Percentiles rank a stretch among this genome's conserved stretches.
Evolutionary conservation across 345 rosid species (phyloP).

Genomic region (Ceriops decandra): DNA sequence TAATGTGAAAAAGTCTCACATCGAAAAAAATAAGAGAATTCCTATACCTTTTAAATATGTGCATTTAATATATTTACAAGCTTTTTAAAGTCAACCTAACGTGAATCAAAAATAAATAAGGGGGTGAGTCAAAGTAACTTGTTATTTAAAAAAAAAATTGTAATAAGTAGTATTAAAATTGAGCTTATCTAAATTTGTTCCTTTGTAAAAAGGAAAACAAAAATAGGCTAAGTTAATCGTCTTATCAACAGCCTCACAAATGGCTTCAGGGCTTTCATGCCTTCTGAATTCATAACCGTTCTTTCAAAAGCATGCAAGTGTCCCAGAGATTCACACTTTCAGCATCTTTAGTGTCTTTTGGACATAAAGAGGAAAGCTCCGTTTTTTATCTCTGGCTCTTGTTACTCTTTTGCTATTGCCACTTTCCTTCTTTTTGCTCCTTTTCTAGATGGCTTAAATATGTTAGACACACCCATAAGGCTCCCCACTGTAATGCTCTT

Average conservation of each 20-base stretch:
- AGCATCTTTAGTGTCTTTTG: slow-evolving; percentile 31
- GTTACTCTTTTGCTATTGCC: slow-evolving; percentile 18
- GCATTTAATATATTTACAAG: too few species aligned
- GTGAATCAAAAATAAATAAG: too few species aligned
- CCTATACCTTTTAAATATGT: too few species aligned
- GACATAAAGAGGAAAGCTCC: slow-evolving; percentile 50
- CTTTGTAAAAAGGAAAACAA: too few species aligned
- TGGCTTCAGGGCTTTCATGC: slow-evolving; percentile 13
- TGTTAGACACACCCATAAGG: slow-evolving; percentile 53
- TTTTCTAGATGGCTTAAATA: slow-evolving; percentile 48
- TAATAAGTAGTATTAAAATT: too few species aligned
- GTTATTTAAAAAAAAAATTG: too few species aligned
- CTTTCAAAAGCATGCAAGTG: slow-evolving; percentile 33
- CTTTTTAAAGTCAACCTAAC: too few species aligned
- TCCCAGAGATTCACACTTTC: slow-evolving; percentile 10
- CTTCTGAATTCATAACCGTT: slow-evolving; percentile 32
- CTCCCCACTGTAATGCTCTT: slow-evolving; percentile 59
- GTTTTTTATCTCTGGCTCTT: slow-evolving; percentile 26
- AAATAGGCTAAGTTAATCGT: slow-evolving; percentile 16
- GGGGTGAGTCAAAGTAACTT: too few species aligned
- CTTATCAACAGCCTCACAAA: slow-evolving; percentile 24
- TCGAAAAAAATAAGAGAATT: too few species aligned
- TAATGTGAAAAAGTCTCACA: too few species aligned
- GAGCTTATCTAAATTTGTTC: too few species aligned
- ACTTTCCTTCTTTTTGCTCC: slow-evolving; percentile 40